Conservation (phyloP, 2,329 filamentous ascomycete species). For the Chaetomium sp. region DNA sequence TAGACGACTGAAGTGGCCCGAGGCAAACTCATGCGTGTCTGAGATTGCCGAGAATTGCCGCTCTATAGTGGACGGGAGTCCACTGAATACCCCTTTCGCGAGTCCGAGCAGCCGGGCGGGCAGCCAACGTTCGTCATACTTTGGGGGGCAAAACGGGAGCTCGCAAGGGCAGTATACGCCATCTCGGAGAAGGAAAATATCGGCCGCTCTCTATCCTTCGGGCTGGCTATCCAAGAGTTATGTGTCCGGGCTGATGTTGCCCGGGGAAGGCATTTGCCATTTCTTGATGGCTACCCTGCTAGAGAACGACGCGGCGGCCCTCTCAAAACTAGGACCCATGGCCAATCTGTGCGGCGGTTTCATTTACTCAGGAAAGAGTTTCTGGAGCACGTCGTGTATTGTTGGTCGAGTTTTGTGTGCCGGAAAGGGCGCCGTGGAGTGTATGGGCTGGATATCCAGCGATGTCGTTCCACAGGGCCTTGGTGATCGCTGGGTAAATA, state of each 20-base stretch:
- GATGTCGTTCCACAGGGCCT: slow-evolving; percentile 48
- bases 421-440: slow-evolving; percentile 54
- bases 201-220: slow-evolving; percentile 50
- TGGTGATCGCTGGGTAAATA: slow-evolving; percentile 52
- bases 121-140: slow-evolving; percentile 41
- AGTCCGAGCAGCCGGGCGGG: slow-evolving; percentile 32
- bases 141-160: slow-evolving; percentile 29
- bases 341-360: slow-evolving; percentile 60
- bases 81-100: slow-evolving; percentile 35
- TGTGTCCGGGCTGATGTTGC: slow-evolving; percentile 57
- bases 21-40: slow-evolving; percentile 45
- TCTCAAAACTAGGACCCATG: slow-evolving; percentile 51
- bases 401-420: slow-evolving; percentile 60
- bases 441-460: slow-evolving; percentile 63
- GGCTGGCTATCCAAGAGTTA: slow-evolving; percentile 66
- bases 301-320: slow-evolving; percentile 56
- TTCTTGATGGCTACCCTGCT: slow-evolving; percentile 60
- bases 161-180: slow-evolving; percentile 27
- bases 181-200: slow-evolving; percentile 46
- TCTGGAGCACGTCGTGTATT: slow-evolving; percentile 62
- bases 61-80: slow-evolving; percentile 36
- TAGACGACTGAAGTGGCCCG: slow-evolving; percentile 55
- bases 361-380: slow-evolving; percentile 56
- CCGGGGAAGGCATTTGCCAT: slow-evolving; percentile 56
- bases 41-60: slow-evolving; percentile 44